A percentile compares a stretch with the other conserved stretches of the same genome.
Conservation (phyloP, 1,139 yeast genomes). For the Lodderomyces margitis region DNA sequence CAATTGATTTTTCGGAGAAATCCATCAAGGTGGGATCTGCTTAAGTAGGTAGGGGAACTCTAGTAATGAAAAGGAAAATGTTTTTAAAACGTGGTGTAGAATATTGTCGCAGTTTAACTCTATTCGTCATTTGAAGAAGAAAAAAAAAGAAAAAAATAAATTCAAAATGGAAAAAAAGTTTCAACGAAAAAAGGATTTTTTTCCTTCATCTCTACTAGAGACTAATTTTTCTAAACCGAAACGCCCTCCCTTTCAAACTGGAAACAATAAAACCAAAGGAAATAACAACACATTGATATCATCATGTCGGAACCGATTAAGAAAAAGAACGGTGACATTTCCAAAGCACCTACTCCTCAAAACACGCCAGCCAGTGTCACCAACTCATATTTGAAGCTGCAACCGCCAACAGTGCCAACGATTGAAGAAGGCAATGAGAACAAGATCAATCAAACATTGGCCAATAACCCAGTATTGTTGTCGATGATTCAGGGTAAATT, state of each 20-base stretch:
- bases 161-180: neutral
- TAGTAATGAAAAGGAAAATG: neutral
- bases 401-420: constrained; percentile 74
- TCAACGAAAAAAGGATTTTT: constrained; percentile 3
- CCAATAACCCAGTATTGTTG: constrained; percentile 73
- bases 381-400: constrained; percentile 67
- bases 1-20: constrained; percentile 9
- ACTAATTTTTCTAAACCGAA: too few species aligned
- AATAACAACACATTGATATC: too few species aligned
- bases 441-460: constrained; percentile 45
- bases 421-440: constrained; percentile 57
- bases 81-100: too few species aligned
- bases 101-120: neutral
- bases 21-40: neutral
- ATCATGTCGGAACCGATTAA: constrained; percentile 76
- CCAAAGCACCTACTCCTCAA: constrained; percentile 98
- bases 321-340: constrained; percentile 69
- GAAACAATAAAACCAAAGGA: too few species aligned
- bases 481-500: constrained; percentile 90
- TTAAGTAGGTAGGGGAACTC: neutral
- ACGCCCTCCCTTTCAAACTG: too few species aligned
- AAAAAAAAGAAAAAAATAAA: constrained; percentile 5
- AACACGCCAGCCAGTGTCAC: constrained; percentile 94
- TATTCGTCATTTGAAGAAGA: constrained; percentile 1
- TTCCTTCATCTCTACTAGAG: neutral